Evolutionary conservation across 2,329 filamentous ascomycete genomes (phyloP), one percentile per base, ranked within the genome.

Genomic region (Botrytis fragariae): DNA sequence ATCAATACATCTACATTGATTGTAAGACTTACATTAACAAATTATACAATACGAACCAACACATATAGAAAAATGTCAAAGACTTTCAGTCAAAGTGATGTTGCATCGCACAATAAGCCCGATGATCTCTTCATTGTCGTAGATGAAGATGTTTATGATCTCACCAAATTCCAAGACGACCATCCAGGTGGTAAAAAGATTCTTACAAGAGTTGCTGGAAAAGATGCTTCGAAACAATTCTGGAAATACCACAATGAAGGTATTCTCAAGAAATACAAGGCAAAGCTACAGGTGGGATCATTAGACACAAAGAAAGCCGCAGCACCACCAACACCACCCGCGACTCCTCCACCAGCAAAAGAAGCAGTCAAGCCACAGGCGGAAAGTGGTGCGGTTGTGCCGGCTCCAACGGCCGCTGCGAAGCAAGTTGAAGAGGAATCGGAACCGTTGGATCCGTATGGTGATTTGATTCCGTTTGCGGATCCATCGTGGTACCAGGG

Each of bases 401-500:
- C 86, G 65, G 80, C 83, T 76, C 82, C 84, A 76, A 79, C 84
- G 63, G 78, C 81, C 74, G 78, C 78, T 18, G 79, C 85, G 4
- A 37, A 74, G 54, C 67, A 72, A 44, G 71, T 57, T 25, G 64
- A 42, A 20, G 64, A 73, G 80, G 86, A 90, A 76, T 86, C 91
- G 74, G 93, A 95, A 83, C 87, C 94, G 5, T 86, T 97, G 71
- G 95, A 98, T 80, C 87, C 92, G 0, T 98, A 90, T 81, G 96
- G 96, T 74, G 90, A 92, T 77, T 87, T 96, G 81, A 91, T 99
- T 76, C 96, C 96, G 45, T 98, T 97, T 81, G 92, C 90, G 42
- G 96, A 99, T 79, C 96, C 96, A 20, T 90, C 89, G 64, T 99
- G 96, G 96, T 98, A 98, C 83, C 95, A 97, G 83, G 91, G 91